Evolutionary conservation across 352 stramenopile species (phyloP), one percentile per base, ranked within the genome.

Genomic region (Aphanomyces astaci): DNA sequence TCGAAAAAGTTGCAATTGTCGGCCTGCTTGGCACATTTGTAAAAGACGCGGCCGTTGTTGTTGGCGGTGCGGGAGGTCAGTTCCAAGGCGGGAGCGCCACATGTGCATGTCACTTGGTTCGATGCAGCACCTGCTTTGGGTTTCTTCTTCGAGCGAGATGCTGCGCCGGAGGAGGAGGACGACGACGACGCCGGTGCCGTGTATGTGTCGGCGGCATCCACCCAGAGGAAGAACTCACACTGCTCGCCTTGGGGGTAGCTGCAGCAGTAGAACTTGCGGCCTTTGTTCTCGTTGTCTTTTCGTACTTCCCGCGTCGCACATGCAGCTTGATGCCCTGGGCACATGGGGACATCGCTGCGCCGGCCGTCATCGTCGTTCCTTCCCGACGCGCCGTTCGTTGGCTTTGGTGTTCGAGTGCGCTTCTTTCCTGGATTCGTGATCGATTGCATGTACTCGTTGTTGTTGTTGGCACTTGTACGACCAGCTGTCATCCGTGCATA

Each of bases 1-100:
- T 96, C 71, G 78, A 98, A 98, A 76, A 96, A 96, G 68, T 82
- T 77, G 63, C 91, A 97, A 68, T 97, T 86, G 36, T 85, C 81
- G 28, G 82, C 85, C 46, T 87, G 80, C 1, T 77, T 75, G 10
- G 86, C 82, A 71, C 95, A 98, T 53, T 92, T 96, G 82, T 89
- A 98, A 70, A 98, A 98, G 55, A 86, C 90, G 43, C 93, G 82
- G 28, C 94, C 95, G 32, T 92, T 88, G 72, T 98, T 98, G 7
- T 64, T 54, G 28, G 79, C 83, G 48, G 81, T 89, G n/a, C 75
- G 82, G 45, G 82, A 90, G 7, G 82, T 86, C 36, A 92, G 68
- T 67, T 84, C 71, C 39, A 81, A 64, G 11, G 71, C 72, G 25
- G 56, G 57, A 3, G 80, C 66, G 0, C 78, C 77, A 33, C 85